Percentiles rank a stretch among this genome's conserved stretches.
Evolutionary conservation across 2,329 filamentous ascomycete species (phyloP).

Genomic region (Neofusicoccum sp.): DNA sequence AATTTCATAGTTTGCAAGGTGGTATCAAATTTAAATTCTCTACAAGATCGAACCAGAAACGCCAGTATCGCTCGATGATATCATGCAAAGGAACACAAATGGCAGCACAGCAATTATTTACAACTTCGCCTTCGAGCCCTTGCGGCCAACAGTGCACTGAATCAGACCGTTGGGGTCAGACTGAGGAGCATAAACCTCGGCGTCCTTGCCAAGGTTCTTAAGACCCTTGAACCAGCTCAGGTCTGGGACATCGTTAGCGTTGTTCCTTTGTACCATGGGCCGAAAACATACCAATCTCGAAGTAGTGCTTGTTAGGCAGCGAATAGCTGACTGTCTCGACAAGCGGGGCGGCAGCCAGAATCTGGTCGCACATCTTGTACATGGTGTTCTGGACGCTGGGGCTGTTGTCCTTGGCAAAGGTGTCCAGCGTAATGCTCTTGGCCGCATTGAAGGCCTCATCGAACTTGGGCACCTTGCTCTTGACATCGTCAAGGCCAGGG

Average conservation of each 20-base stretch:
- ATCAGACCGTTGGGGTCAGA: slow-evolving; percentile 93
- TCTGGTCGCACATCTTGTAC: slow-evolving; percentile 96
- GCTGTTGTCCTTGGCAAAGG: slow-evolving; percentile 85
- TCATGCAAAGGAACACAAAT: background rate
- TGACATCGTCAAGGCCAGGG: slow-evolving; percentile 63
- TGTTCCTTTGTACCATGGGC: slow-evolving; percentile 10
- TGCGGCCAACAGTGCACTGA: slow-evolving; percentile 79
- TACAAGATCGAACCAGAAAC: slow-evolving; percentile 12
- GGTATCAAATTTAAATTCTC: background rate
- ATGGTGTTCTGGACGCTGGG: slow-evolving; percentile 95
- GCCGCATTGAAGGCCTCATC: slow-evolving; percentile 75
- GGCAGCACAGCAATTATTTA: slow-evolving; percentile 26
- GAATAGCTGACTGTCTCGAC: slow-evolving; percentile 75
- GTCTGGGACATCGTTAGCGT: slow-evolving; percentile 54
- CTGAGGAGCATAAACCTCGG: slow-evolving; percentile 93
- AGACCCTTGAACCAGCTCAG: slow-evolving; percentile 94
- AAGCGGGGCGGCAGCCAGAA: slow-evolving; percentile 71
- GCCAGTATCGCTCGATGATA: slow-evolving; percentile 18
- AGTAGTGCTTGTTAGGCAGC: slow-evolving; percentile 98
- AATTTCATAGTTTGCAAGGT: background rate
- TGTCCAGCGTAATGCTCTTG: slow-evolving; percentile 82
- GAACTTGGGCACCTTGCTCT: slow-evolving; percentile 64
- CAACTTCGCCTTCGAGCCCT: slow-evolving; percentile 44
- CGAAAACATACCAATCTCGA: slow-evolving; percentile 74
- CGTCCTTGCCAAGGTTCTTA: slow-evolving; percentile 93